Evolutionary conservation across 225 moss, liverwort and hornwort genomes (phyloP).

Genomic region (Pseudisothecium myosuroides): DNA sequence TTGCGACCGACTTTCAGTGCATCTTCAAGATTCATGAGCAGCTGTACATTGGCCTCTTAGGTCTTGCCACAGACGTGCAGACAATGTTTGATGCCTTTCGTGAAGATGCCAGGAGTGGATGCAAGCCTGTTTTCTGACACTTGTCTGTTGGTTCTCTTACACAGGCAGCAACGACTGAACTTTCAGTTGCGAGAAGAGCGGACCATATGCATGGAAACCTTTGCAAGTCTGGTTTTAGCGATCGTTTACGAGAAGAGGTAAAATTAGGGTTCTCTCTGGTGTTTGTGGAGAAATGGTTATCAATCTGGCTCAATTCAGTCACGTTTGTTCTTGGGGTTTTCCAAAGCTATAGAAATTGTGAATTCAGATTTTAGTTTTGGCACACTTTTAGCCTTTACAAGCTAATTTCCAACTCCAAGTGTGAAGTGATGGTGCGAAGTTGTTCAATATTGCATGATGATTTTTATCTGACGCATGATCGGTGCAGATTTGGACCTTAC

Average conservation of each 20-base stretch:
- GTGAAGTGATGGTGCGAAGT: not conserved
- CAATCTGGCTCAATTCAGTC: not conserved
- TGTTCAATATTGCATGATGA: not conserved
- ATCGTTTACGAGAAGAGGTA: slow-evolving; percentile 73
- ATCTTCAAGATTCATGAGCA: slow-evolving; percentile 64
- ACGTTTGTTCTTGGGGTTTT: not conserved
- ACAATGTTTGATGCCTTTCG: slow-evolving; percentile 9
- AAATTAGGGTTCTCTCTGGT: not conserved
- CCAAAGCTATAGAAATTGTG: not conserved
- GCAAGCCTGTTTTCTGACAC: not conserved
- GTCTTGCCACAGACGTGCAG: slow-evolving; percentile 58
- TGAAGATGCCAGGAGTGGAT: not conserved
- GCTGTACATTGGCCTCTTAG: slow-evolving; percentile 59
- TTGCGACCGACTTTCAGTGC: slow-evolving; percentile 58
- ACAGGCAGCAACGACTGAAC: slow-evolving; percentile 43
- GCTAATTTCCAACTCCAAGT: not conserved
- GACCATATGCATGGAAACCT: slow-evolving; percentile 11
- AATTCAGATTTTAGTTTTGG: not conserved
- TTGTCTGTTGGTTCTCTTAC: not conserved
- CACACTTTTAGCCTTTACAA: not conserved
- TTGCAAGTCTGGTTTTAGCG: slow-evolving; percentile 65
- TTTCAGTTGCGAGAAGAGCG: slow-evolving; percentile 65
- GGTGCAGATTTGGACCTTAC: slow-evolving; percentile 54
- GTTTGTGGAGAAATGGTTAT: not conserved
- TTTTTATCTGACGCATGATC: not conserved